These are phyloP conservation scores for Colletotrichum camelliae DNA, from an alignment of 2,329 filamentous ascomycete genomes.

Conservation along the genomic window DNA sequence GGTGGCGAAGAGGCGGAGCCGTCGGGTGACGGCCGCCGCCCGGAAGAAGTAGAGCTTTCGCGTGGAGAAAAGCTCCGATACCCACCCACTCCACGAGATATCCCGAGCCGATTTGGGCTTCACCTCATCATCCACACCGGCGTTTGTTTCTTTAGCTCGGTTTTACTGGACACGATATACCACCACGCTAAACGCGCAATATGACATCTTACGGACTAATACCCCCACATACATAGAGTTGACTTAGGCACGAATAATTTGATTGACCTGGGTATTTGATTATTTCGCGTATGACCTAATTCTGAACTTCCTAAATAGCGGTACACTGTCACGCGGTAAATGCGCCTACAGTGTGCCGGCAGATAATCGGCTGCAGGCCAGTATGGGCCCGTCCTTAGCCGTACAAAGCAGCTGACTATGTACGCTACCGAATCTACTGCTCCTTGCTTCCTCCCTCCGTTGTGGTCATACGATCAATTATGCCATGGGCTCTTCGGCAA, in stretches of 20 bases:
- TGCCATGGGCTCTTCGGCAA: conserved; percentile 80
- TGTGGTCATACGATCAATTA: conserved; percentile 25
- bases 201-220: conserved; percentile 4
- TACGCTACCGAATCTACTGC: neutral
- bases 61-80: neutral
- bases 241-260: neutral
- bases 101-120: neutral
- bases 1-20: conserved; percentile 51
- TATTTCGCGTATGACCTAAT: neutral
- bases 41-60: conserved; percentile 12
- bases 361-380: neutral
- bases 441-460: neutral
- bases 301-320: neutral
- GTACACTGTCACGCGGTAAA: neutral
- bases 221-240: conserved; percentile 3
- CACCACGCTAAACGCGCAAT: neutral
- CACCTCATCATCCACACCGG: neutral
- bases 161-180: neutral
- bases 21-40: conserved; percentile 33
- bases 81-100: neutral
- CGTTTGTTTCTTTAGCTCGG: neutral
- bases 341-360: neutral
- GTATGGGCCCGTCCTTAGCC: neutral
- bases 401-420: neutral
- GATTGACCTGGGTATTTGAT: conserved; percentile 17